Evolutionary conservation across 1,139 yeast genomes (phyloP), one percentile per base, ranked within the genome.

Genomic region (Hyphopichia burtonii): DNA sequence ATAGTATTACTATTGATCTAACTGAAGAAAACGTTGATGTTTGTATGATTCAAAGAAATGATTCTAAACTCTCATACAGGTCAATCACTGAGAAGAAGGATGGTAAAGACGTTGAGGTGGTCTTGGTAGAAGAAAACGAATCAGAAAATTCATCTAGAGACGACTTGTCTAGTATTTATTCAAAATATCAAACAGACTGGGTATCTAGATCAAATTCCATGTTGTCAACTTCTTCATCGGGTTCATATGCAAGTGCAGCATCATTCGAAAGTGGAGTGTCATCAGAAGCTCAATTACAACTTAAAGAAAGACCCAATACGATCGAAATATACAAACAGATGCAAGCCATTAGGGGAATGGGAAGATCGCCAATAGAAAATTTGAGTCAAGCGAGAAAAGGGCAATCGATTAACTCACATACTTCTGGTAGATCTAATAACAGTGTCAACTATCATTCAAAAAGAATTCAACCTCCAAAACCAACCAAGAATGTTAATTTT

Each of bases 101-200:
- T 37, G 80, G 80, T 2, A 67, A 64, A 41, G 61, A 66, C 14
- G 70, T 71, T 1, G 81, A 76, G 49, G 77, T 73, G 2, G 78
- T 76, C 4, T 59, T 71, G 50, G 73, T 70, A 3, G 75, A 69
- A 28, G 51, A 53, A n/a, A 63, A 58, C 18, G 62, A 62, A 30
- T 59, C 59, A 18, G 56, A 58, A 16, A 47, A 49, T 3, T 57
- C 54, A 4, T 58, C 53, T 14, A 60, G 59, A 14, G 68, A 66
- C 41, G 75, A 69, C 20, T 57, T 69, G 40, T 56, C 57, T 44
- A 72, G 78, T 50, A 64, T 73, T 41, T 73, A 73, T 47, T 73
- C 78, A n/a, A 69, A 65, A 45, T 73, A 73, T 48, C 63, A 68
- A 40, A 59, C 58, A 37, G 54, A 61, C 31, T 57, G 70, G 55